Evolutionary conservation across 1,284 basidiomycete genomes (phyloP).

Genomic region (Xerocomus cyaneibrunnescens): DNA sequence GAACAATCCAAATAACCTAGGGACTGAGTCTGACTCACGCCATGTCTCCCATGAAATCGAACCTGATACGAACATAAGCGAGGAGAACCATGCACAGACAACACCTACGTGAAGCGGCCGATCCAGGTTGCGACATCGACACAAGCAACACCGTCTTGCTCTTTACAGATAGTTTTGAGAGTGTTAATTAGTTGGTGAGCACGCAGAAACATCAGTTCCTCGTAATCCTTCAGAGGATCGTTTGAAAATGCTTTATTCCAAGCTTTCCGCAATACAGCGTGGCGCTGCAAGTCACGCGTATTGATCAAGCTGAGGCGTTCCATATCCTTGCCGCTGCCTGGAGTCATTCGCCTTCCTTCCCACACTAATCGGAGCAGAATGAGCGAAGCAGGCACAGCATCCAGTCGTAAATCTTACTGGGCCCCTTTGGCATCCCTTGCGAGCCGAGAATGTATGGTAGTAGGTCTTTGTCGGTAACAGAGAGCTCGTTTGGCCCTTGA

Average conservation of each 20-base stretch:
- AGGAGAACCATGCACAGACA: neutral
- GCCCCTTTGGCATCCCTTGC: slow-evolving; percentile 31
- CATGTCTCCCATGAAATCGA: slow-evolving; percentile 33
- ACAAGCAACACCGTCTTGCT: slow-evolving; percentile 5
- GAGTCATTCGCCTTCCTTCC: slow-evolving; percentile 22
- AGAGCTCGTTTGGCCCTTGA: slow-evolving; percentile 31
- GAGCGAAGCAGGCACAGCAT: slow-evolving; percentile 1
- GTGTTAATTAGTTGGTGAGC: slow-evolving; percentile 36
- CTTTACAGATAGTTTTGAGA: slow-evolving; percentile 22
- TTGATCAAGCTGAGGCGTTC: slow-evolving; percentile 29
- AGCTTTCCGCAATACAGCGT: slow-evolving; percentile 39
- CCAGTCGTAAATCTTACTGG: slow-evolving; percentile 16
- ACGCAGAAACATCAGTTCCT: slow-evolving; percentile 35
- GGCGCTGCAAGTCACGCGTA: slow-evolving; percentile 36
- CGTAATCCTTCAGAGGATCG: slow-evolving; percentile 40
- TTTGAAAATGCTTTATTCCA: slow-evolving; percentile 45
- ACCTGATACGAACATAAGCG: slow-evolving; percentile 12
- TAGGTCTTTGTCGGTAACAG: slow-evolving; percentile 25
- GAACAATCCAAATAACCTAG: too few relatives aligned
- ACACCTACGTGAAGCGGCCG: slow-evolving; percentile 21
- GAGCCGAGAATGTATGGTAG: slow-evolving; percentile 23
- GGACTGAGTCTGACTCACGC: slow-evolving; percentile 20
- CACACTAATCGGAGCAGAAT: slow-evolving; percentile 16
- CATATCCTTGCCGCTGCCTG: slow-evolving; percentile 12
- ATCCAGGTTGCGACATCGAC: slow-evolving; percentile 24